These are phyloP conservation scores for Fraxinus platypoda DNA, from an alignment of 305 asterid genomes.

Conservation along the genomic window DNA sequence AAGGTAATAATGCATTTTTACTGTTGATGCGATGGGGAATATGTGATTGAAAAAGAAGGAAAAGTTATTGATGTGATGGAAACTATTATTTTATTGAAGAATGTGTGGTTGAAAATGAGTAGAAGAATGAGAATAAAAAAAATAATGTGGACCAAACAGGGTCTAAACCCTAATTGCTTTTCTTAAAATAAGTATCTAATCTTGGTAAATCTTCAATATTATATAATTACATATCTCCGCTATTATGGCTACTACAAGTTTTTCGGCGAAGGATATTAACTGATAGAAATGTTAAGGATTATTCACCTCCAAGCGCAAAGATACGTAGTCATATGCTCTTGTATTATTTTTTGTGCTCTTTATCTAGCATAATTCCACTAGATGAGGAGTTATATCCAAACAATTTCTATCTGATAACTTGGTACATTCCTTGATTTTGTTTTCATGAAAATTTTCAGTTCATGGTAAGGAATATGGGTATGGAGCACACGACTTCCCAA, in stretches of 20 bases:
- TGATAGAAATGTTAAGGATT: neutral
- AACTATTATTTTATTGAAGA: no score
- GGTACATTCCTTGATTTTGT: constrained; percentile 2
- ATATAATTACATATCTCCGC: neutral
- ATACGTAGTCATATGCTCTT: neutral
- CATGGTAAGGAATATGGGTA: constrained; percentile 57
- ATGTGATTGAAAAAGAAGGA: no score
- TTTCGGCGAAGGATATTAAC: neutral
- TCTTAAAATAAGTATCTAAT: neutral
- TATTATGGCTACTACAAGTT: neutral
- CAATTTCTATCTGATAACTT: neutral
- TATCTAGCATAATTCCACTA: neutral
- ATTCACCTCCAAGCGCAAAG: neutral
- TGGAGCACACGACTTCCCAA: constrained; percentile 59
- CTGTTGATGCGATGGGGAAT: no score
- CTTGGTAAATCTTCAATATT: neutral
- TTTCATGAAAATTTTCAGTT: constrained; percentile 29
- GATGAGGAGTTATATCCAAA: neutral
- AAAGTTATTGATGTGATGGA: no score
- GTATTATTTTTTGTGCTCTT: neutral
- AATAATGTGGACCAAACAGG: no score
- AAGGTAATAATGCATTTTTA: no score
- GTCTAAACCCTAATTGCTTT: neutral
- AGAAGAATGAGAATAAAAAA: no score
- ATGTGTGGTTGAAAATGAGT: no score